Conservation (phyloP, 768 basidiomycete genomes). For the Agrocybe chaxingu region DNA sequence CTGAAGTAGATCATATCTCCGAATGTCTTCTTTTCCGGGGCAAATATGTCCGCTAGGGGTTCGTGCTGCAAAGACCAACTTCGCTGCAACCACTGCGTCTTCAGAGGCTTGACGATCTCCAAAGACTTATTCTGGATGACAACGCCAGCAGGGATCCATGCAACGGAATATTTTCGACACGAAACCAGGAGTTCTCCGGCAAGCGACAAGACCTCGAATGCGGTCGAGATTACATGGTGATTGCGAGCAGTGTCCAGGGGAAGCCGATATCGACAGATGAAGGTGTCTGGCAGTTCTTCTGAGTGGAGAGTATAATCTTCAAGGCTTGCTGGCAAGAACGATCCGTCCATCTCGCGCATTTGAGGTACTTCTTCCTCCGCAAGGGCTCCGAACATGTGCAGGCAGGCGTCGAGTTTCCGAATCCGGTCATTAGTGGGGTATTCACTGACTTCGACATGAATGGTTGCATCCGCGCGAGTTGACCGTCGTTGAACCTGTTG, state of each 20-base stretch:
- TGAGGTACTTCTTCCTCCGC: slow-evolving; percentile 8
- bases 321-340: slow-evolving; percentile 22
- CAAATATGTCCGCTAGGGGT: background rate
- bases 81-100: slow-evolving; percentile 9
- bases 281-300: slow-evolving; percentile 19
- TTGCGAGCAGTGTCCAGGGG: slow-evolving; percentile 18
- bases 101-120: background rate
- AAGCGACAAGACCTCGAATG: slow-evolving; percentile 23
- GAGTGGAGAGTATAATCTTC: slow-evolving; percentile 17
- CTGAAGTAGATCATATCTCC: slow-evolving; percentile 3
- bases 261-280: slow-evolving; percentile 26
- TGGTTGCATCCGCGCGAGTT: slow-evolving; percentile 20
- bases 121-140: slow-evolving; percentile 5
- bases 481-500: slow-evolving; percentile 16
- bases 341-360: slow-evolving; percentile 12
- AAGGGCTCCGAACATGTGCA: slow-evolving; percentile 25
- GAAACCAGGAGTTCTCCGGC: slow-evolving; percentile 22
- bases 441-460: slow-evolving; percentile 14
- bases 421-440: slow-evolving; percentile 18
- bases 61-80: slow-evolving; percentile 6
- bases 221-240: slow-evolving; percentile 15
- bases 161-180: slow-evolving; percentile 25
- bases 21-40: background rate
- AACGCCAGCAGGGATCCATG: slow-evolving; percentile 20
- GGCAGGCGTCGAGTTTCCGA: slow-evolving; percentile 25